Conservation (phyloP, 2,329 filamentous ascomycete species). For the Botrytis sinoallii region DNA sequence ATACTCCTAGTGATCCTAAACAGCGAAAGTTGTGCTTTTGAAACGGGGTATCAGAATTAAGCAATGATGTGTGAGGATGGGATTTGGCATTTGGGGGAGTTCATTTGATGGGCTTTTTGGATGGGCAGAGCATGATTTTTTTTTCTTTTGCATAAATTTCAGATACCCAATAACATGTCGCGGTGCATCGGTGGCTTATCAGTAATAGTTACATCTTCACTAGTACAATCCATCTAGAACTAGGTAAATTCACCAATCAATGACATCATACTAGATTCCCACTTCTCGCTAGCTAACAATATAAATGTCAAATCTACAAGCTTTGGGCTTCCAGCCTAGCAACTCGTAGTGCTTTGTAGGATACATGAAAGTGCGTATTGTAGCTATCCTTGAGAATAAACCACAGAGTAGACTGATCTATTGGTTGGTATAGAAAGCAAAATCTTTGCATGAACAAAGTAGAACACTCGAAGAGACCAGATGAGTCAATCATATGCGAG, state of each 20-base stretch:
- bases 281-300: neutral
- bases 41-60: neutral
- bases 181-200: neutral
- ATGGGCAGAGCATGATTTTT: neutral
- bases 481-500: neutral
- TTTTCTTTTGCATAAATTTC: neutral
- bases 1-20: conserved; percentile 17
- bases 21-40: conserved; percentile 17
- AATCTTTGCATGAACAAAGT: neutral
- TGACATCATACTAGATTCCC: neutral
- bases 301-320: neutral
- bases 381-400: neutral
- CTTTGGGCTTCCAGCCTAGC: neutral
- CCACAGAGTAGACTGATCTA: neutral
- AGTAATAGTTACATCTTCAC: neutral
- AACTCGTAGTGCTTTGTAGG: neutral
- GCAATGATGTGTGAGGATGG: neutral
- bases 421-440: neutral
- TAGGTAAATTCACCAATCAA: neutral
- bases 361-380: neutral
- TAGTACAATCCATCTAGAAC: neutral
- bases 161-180: neutral
- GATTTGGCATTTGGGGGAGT: neutral
- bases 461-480: neutral
- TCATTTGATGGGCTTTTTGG: neutral